Evolutionary conservation across 306 rosid species (phyloP), one percentile per base, ranked within the genome.

Genomic region (Prunus mongolica): DNA sequence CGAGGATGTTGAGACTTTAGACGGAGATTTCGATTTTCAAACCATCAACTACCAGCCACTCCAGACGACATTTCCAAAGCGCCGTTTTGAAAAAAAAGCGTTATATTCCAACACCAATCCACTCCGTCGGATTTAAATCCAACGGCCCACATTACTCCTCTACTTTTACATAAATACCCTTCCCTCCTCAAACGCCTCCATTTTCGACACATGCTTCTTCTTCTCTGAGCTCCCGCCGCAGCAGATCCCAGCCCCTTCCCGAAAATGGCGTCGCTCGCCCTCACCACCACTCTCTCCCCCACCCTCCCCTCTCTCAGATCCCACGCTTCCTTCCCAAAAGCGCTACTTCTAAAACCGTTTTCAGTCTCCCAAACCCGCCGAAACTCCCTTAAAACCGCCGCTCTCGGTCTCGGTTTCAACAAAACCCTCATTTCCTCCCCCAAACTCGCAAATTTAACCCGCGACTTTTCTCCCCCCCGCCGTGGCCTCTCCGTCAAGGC

Each of bases 221-320:
- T 11, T 46, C 74, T 11, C 62, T 69, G 72, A 75, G 69, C 68
- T 44, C 78, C 57, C 64, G 61, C 30, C 69, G 68, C 86, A 69
- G 65, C 78, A 34, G 69, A 69, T 72, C 56, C 66, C 62, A 20
- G 62, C 11, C 51, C 28, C 46, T 18, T 27, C 57, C 73, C 44
- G 44, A 38, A 38, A 7, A 95, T 95, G 98, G 98, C 96, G 55
- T 88, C 96, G 34, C 58, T 88, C 20, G 91, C 91, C 28, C 91
- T 95, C 70, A 77, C 91, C 76, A 44, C 96, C 78, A 55, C 84
- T 0, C 18, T 76, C 12, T 64, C 78, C 6, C 63, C 82, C 2
- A 3, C 88, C 56, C 70, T 85, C 32, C 88, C 89, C 1, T 86
- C 86, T 27, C 88, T 90, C 84, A 91, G 95, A 67, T 88, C 80